A percentile compares a stretch with the other conserved stretches of the same genome.
These are phyloP conservation scores for Bruguiera hainesii DNA, from an alignment of 441 rosid species.

Conservation along the genomic window DNA sequence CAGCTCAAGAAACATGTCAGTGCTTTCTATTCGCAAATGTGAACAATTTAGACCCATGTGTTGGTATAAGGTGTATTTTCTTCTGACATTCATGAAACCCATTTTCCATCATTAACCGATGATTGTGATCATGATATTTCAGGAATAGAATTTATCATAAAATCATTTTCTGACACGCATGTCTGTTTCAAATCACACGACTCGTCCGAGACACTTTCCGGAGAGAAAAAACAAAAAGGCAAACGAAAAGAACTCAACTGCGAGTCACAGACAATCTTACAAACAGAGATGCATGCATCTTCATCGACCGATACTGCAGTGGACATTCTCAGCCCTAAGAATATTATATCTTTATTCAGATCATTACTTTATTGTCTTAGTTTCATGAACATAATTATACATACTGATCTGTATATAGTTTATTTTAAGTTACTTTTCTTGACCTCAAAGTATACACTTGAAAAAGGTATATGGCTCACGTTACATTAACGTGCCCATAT, in stretches of 20 bases:
- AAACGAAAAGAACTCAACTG: too few relatives aligned
- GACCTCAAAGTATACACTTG: too few relatives aligned
- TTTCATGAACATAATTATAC: too few relatives aligned
- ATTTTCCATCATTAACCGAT: constrained; percentile 19
- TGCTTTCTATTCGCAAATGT: constrained; percentile 18
- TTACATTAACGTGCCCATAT: too few relatives aligned
- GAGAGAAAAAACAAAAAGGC: neutral
- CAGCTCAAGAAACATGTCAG: constrained; percentile 42
- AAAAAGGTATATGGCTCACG: too few relatives aligned
- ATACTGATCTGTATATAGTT: too few relatives aligned
- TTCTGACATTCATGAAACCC: constrained; percentile 50
- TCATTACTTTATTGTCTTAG: neutral
- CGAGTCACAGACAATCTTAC: too few relatives aligned
- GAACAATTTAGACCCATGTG: constrained; percentile 29
- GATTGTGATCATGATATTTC: constrained; percentile 7
- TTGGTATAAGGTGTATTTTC: constrained; percentile 37
- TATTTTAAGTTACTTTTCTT: too few relatives aligned
- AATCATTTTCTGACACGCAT: constrained; percentile 43
- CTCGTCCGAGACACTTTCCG: constrained; percentile 16
- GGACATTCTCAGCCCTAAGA: neutral
- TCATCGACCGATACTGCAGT: constrained; percentile 6
- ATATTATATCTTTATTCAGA: neutral
- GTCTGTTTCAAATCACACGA: constrained; percentile 8
- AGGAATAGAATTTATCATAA: constrained; percentile 3
- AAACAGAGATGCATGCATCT: constrained; percentile 35